Evolutionary conservation across 1,284 basidiomycete species (phyloP).

Genomic region (Cronartium ribicola): DNA sequence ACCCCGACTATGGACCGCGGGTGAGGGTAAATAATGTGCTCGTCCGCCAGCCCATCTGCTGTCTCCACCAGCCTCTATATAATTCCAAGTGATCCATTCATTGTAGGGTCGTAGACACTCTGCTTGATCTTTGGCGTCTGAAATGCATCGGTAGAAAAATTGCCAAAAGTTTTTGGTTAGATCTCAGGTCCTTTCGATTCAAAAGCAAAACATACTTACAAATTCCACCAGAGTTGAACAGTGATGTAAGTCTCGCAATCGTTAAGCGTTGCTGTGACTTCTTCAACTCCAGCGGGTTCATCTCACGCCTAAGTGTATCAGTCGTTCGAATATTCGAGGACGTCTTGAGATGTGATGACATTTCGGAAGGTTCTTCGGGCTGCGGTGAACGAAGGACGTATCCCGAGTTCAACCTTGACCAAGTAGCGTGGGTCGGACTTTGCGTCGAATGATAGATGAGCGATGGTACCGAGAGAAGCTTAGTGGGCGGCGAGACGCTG

Average conservation of each 20-base stretch:
- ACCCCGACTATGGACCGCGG: background rate
- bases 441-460: background rate
- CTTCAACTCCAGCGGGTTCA: background rate
- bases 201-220: background rate
- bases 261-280: background rate
- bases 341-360: background rate
- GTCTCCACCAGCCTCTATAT: background rate
- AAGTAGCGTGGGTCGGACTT: background rate
- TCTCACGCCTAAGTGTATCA: background rate
- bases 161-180: background rate
- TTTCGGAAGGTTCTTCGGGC: background rate
- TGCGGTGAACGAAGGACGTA: background rate
- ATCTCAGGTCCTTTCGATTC: background rate
- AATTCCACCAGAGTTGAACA: background rate
- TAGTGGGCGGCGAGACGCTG: background rate
- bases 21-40: background rate
- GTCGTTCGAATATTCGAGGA: background rate
- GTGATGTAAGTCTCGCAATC: background rate
- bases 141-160: background rate
- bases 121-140: background rate
- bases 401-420: background rate
- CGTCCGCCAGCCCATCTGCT: background rate
- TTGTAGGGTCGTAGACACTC: constrained; percentile 1
- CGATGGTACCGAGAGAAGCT: background rate
- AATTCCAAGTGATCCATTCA: background rate